Evolutionary conservation across 768 basidiomycete genomes (phyloP), one percentile per base, ranked within the genome.

Genomic region (Dentipellis fragilis): DNA sequence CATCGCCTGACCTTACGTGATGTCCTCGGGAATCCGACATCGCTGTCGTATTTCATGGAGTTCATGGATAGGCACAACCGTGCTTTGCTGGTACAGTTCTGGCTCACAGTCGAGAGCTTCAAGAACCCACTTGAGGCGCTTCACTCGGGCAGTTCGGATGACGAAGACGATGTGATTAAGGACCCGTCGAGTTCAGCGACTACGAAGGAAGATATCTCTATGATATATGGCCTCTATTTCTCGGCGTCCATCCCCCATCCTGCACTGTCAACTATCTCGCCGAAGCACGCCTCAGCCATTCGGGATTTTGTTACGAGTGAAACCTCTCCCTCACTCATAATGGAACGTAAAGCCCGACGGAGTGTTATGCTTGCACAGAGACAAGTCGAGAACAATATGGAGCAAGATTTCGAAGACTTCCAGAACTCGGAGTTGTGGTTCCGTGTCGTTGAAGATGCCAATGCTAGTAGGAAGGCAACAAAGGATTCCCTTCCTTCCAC

Each of bases 71-170:
- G 96, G 12, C 81, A 88, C 8, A 78, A 83, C 57, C 82, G 87
- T 34, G 89, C 93, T 11, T 65, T 90, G 11, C 81, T 92, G 10
- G 91, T 96, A 3, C 95, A 98, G 60, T 99, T 97, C 70, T 98
- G 95, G 95, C 75, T 98, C 1, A 92, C 93, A 0, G 90, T 97
- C 2, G 93, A 99, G 71, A 92, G 91, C 56, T 95, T 98, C 78
- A 97, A 97, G 72, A 92, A 95, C 62, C 96, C 96, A 0, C 71
- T 99, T 23, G 94, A 96, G 68, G 80, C 83, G 2, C 78, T 87
- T 5, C 86, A 92, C 60, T 76, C 76, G 12, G 70, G 73, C 3
- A 68, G 71, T 17, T 71, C 70, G 19, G 86, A 81, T 36, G 81
- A 82, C 51, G 83, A 81, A 12, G 83, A 83, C 34, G 80, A 81